These are phyloP conservation scores for Mortierella sp. DNA, from an alignment of 371 early-diverging fungal genomes.

Conservation along the genomic window DNA sequence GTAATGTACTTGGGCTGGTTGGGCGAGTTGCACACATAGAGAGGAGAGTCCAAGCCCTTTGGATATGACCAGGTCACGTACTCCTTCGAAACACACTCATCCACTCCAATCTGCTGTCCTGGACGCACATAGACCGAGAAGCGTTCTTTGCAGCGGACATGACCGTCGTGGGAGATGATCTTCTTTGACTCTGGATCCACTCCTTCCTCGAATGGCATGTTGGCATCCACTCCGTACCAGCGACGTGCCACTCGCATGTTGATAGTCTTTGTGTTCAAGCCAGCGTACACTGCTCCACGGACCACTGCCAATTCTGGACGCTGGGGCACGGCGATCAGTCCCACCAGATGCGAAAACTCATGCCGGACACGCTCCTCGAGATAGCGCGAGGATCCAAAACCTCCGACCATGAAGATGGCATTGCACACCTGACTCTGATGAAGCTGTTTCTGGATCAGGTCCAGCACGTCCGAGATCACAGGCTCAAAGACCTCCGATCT, in stretches of 20 bases:
- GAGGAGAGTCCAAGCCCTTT: conserved; percentile 62
- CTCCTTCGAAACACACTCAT: conserved; percentile 62
- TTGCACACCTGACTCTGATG: conserved; percentile 55
- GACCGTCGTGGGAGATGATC: conserved; percentile 52
- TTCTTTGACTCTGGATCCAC: conserved; percentile 64
- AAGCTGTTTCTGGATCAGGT: conserved; percentile 68
- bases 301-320: conserved; percentile 55
- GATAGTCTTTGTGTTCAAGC: conserved; percentile 50
- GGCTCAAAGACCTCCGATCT: conserved; percentile 65
- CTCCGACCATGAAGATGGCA: conserved; percentile 65
- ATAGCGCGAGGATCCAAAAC: conserved; percentile 62
- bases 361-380: conserved; percentile 54
- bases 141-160: conserved; percentile 59
- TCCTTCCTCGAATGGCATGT: conserved; percentile 66
- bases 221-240: conserved; percentile 67
- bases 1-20: conserved; percentile 64
- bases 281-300: conserved; percentile 56
- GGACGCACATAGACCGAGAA: conserved; percentile 68
- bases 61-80: conserved; percentile 65
- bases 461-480: conserved; percentile 66
- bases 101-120: conserved; percentile 64
- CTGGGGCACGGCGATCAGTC: conserved; percentile 45
- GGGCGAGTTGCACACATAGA: conserved; percentile 64
- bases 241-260: conserved; percentile 57
- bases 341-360: conserved; percentile 43